Base-by-base conservation (phyloP, 2,329 filamentous ascomycete species). In the Aspergillus sp. region DNA sequence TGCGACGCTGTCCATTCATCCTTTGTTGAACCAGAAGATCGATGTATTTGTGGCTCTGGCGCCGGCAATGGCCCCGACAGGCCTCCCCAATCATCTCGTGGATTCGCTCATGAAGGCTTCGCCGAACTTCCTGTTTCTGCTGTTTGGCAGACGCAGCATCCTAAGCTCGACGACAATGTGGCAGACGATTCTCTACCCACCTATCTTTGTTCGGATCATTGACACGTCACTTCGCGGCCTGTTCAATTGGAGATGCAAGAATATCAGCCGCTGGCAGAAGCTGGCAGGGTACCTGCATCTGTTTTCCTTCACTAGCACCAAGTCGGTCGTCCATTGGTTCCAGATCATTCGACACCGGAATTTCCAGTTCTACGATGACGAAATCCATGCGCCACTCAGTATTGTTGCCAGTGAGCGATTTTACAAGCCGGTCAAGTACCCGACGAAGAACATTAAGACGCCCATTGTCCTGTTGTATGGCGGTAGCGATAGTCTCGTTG, bases 341-440 rank as follows among this genome's bases (percentile, higher is more conserved):
- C 95, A 99, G 74, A 97, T 99, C 73, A 99, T 99, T 70, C 89
- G 95, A 65, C 97, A 94, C 70, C 91, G 92, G 70, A 92, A 88
- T 25, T 98, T 99, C 76, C 95, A 99, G 76, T 97, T 99, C 91
- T 98, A 93, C 75, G 95, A 99, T 73, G 95, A 99, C 73, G 94
- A 98, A 69, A 85, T 95, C 0, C 90, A 92, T 59, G 88, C 89
- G 27, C 89, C 89, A 0, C 81, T 96, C 61, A 86, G 87, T 57
- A 81, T 93, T 39, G 86, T 85, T 21, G 87, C 87, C 4, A 85
- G 85, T 57, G 88, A 86, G 71, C 92, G 94, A 69, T 96, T 96
- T 78, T 96, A 96, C 75, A 97, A 97, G 74, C 93, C 97, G 5
- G 92, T 95, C 68, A 94, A 91, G 73, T 99, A 97, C 68, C 95